Evolutionary conservation across 2,329 filamentous ascomycete species (phyloP), one percentile per base, ranked within the genome.

Genomic region (Lasiodiplodia citricola): DNA sequence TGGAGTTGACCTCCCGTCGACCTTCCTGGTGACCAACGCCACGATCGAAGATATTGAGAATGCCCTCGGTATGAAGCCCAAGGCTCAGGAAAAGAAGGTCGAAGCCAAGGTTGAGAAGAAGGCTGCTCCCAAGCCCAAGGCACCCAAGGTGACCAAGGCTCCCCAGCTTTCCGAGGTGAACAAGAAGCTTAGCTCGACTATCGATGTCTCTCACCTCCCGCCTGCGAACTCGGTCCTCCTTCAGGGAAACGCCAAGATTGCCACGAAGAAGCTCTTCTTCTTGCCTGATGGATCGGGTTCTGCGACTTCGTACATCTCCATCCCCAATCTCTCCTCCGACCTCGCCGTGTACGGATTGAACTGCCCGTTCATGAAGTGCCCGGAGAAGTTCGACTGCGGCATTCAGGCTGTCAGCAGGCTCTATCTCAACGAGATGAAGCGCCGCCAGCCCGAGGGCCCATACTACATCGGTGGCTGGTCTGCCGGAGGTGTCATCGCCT

Each of bases 301-400:
- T 66, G 89, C 90, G 13, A 91, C 89, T n/a, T 91, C 88, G 1
- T 92, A 92, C 80, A 86, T 87, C 68, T 85, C 84, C 73, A 87
- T 89, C 57, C 83, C 86, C 55, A 85, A 87, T 71, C 82, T 86
- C 60, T 83, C 82, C 35, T 75, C 81, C n/a, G 81, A 85, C 70
- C 79, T 85, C 72, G 81, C 80, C 60, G 83, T 85, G 13, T 86
- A 82, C 72, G 84, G 84, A 66, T 79, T 92, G 72, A 91, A 91
- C 79, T 92, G 88, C 60, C 90, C 90, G 4, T 92, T 89, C 81
- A 89, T 91, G 87, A 91, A 88, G 80, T 87, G 84, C 1, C 90
- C 90, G 0, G 85, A 89, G 69, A 86, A 90, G 73, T 91, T 87
- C 80, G 85, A 84, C 35, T 90, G 88, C 73, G 88, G 88, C 69